Conservation (phyloP, 495 filamentous ascomycete genomes). For the Ramalina peruviana region DNA sequence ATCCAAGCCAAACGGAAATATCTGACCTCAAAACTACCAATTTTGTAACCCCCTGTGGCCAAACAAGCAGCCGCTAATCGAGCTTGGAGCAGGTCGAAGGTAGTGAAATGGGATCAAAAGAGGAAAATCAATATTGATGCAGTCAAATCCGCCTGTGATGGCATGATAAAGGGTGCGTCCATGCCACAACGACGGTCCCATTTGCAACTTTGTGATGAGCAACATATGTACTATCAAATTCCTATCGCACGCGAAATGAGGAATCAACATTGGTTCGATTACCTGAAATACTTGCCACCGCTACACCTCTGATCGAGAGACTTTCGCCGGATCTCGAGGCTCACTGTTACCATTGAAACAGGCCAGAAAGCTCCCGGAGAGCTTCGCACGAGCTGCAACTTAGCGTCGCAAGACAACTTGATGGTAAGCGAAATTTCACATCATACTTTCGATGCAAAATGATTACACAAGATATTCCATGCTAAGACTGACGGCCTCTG, state of each 20-base stretch:
- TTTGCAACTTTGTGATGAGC: slow-evolving; percentile 34
- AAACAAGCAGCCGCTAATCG: no score
- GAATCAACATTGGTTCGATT: slow-evolving; percentile 40
- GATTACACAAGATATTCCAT: slow-evolving; percentile 72
- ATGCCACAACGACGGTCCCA: no score
- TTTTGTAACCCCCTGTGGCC: not conserved
- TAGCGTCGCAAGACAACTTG: not conserved
- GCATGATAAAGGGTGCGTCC: no score
- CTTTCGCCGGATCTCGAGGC: not conserved
- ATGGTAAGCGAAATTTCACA: no score
- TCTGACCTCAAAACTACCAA: slow-evolving; percentile 38
- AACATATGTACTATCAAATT: slow-evolving; percentile 54
- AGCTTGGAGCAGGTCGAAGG: no score
- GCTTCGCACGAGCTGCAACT: not conserved
- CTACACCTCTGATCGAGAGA: not conserved
- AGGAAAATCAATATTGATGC: no score
- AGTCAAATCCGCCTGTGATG: no score
- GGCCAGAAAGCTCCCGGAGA: not conserved
- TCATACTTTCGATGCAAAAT: slow-evolving; percentile 22
- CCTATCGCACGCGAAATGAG: slow-evolving; percentile 31
- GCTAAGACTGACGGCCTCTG: slow-evolving; percentile 70
- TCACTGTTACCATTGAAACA: not conserved
- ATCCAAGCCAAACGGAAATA: slow-evolving; percentile 82
- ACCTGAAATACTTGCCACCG: slow-evolving; percentile 20
- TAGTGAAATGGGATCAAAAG: no score